Base-by-base conservation (phyloP, 78 protist species). In the Dictyostelium capitatum region DNA sequence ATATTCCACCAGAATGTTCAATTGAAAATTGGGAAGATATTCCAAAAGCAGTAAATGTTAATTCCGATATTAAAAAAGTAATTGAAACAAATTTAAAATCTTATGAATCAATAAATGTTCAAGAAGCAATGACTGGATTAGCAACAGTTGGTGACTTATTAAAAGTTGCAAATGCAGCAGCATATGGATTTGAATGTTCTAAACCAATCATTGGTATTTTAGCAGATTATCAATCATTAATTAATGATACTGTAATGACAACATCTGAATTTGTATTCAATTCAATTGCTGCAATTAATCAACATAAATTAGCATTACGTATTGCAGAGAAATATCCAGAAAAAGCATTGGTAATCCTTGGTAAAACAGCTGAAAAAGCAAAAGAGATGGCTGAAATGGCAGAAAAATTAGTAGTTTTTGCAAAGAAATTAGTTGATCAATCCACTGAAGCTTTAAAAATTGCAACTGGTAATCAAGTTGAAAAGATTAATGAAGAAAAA, bases 301-400 rank as follows among this genome's bases (percentile, higher is more conserved):
- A 77, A 77, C 82, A 77, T 50, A 30, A n/a, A 25, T 41, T 46
- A 12, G 82, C 82, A 25, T n/a, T 77, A 50, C 82, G 82, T 50
- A 50, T 77, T 5, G 82, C 65, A 28, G 65, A 53, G 11, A 54
- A 50, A 17, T 50, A 23, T 54, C 82, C 82, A 9, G 46, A 77
- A 37, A 77, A 77, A 50, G 65, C 75, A 67, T 15, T 67, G 47
- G 75, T 11, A 28, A 0, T 67, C 0, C 28, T 67, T 32, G 25
- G 75, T 67, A 67, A 67, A 67, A 67, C 75, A 4, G 19, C 75
- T 32, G 47, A 67, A 28, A 67, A 67, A 17, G 75, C 75, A 5
- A 67, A 67, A 67, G 75, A 67, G 17, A 67, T 67, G 75, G 43
- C 75, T 32, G 75, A 67, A 17, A 12, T 28, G 10, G 48, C 41